A percentile compares a stretch with the other conserved stretches of the same genome.
Evolutionary conservation across 2,329 filamentous ascomycete species (phyloP).

Genomic region (Fusarium multiceps): DNA sequence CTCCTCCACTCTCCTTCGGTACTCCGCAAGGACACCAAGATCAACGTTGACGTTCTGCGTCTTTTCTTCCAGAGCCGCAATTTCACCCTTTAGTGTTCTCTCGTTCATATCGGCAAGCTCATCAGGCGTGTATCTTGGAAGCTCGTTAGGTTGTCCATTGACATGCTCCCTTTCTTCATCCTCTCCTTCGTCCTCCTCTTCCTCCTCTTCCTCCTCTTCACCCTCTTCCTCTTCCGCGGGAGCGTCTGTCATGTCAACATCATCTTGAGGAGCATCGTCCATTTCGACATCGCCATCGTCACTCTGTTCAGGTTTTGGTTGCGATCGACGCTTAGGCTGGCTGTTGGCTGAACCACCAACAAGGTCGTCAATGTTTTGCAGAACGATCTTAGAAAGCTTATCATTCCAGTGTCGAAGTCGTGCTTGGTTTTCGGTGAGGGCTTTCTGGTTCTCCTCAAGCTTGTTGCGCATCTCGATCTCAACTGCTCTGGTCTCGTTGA

Average conservation of each 20-base stretch:
- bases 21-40: constrained; percentile 87
- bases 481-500: constrained; percentile 87
- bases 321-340: constrained; percentile 42
- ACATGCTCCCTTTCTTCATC: constrained; percentile 43
- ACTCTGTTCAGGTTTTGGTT: constrained; percentile 39
- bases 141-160: constrained; percentile 60
- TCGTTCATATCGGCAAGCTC: constrained; percentile 75
- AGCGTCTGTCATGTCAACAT: constrained; percentile 48
- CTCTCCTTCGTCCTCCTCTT: constrained; percentile 45
- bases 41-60: constrained; percentile 90
- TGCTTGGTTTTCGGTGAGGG: constrained; percentile 85
- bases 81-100: constrained; percentile 69
- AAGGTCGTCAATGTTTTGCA: constrained; percentile 84
- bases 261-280: constrained; percentile 45
- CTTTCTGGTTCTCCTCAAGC: constrained; percentile 95
- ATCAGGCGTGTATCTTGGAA: constrained; percentile 82
- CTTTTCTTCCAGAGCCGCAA: constrained; percentile 71
- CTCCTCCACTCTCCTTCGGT: constrained; percentile 86
- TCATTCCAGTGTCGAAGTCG: constrained; percentile 88
- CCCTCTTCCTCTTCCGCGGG: constrained; percentile 48
- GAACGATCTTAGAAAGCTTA: constrained; percentile 82
- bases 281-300: constrained; percentile 52
- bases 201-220: constrained; percentile 41
- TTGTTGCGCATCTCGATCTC: constrained; percentile 99
- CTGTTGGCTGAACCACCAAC: constrained; percentile 53